Evolutionary conservation across 164 flowering plant genomes (phyloP), one percentile per base, ranked within the genome.

Genomic region (Tetrastigma voinierianum): DNA sequence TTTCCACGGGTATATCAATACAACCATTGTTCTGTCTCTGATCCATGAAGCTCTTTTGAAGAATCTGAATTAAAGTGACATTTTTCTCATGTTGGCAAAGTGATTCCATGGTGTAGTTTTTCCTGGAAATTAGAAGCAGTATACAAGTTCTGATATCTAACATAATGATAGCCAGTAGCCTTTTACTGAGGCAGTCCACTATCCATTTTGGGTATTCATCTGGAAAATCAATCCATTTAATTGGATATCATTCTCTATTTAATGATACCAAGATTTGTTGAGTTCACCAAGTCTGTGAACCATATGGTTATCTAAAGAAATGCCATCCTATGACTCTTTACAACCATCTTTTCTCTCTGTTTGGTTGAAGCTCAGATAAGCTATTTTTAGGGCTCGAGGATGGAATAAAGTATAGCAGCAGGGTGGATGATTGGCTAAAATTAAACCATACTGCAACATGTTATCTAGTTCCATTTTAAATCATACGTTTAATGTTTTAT

Each of bases 1-100:
- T 95, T 95, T 80, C 98, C 98, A n/a, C 17, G 94, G 98, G 99
- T 95, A 89, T 57, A 80, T 23, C 14, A 53, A 51, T 67, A n/a
- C n/a, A 25, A 45, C 49, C 68, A 47, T 21, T 1, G 1, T 24
- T 16, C 13, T 60, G 51, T 62, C 40, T 62, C 47, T 32, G 43
- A 46, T 5, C 46, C 49, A n/a, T 32, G 40, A 3, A 7, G 6
- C 40, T 32, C 40, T 32, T 32, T 7, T 32, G 40, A 32, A 32
- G 40, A 32, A 32, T 32, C 40, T 32, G 40, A 32, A 32, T 7
- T 32, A 32, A n/a, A 32, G 40, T 32, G 40, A 3, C 6, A 32
- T 32, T 32, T 7, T 32, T 32, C 40, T 32, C 5, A 7, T 7
- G 6, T 32, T 32, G 6, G 40, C 7, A 2, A 32, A 32, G 40